Conservation (phyloP, 805 yeast species). For the Candida pseudofarinosa region DNA sequence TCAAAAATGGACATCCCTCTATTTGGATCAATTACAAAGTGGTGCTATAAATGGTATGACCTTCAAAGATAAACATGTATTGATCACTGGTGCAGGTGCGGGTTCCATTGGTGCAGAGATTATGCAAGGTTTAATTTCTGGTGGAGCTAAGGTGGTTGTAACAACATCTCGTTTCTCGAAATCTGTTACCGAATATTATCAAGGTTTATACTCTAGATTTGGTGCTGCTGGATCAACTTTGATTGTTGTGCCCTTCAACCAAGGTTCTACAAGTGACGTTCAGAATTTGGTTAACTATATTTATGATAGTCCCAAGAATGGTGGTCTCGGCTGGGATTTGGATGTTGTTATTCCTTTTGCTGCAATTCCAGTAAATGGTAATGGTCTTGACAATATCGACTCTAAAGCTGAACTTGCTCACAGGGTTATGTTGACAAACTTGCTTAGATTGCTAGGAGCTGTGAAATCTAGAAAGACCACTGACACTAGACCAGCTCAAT, state of each 20-base stretch:
- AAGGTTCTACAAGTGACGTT: constrained; percentile 93
- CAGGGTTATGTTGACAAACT: constrained; percentile 95
- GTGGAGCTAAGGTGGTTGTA: constrained; percentile 97
- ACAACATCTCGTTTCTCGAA: constrained; percentile 95
- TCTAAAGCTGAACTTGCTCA: constrained; percentile 97
- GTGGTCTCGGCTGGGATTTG: constrained; percentile 96
- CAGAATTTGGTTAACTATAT: constrained; percentile 80
- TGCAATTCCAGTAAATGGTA: constrained; percentile 98
- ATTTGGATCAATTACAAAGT: constrained; percentile 85
- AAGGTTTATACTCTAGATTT: constrained; percentile 82
- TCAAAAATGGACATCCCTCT: constrained; percentile 67
- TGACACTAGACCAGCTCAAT: constrained; percentile 98
- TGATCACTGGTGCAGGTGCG: constrained; percentile 97
- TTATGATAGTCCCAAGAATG: constrained; percentile 75
- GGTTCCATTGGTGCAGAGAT: constrained; percentile 99
- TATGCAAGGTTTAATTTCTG: constrained; percentile 88
- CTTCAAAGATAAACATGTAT: constrained; percentile 81
- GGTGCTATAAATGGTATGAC: constrained; percentile 95
- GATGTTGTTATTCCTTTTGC: constrained; percentile 97
- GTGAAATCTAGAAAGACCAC: constrained; percentile 80
- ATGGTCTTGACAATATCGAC: constrained; percentile 87
- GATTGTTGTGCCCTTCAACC: constrained; percentile 97
- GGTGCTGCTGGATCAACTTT: constrained; percentile 92
- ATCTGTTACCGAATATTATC: constrained; percentile 93
- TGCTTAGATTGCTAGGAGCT: constrained; percentile 86